phyloP scores from a whole-genome alignment of 768 basidiomycete genomes.

The Russula griseocarnosa region DNA sequence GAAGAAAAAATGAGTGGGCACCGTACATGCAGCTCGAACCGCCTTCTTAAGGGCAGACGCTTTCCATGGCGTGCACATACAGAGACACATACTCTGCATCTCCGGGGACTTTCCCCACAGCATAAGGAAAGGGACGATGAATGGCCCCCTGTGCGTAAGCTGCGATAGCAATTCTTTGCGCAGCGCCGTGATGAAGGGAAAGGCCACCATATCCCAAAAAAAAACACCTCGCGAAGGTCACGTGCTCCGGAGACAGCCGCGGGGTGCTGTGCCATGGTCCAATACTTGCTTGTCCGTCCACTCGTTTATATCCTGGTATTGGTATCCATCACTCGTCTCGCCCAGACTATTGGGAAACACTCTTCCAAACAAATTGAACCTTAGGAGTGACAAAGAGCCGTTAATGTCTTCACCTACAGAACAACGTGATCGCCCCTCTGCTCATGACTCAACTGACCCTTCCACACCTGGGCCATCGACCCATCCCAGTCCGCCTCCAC shows the following conservation, averaged over 20 bases:
- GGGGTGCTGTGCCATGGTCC: neutral
- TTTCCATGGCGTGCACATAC: constrained; percentile 50
- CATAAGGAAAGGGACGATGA: constrained; percentile 43
- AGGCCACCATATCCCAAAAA: constrained; percentile 16
- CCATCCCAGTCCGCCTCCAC: constrained; percentile 9
- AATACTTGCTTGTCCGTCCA: neutral
- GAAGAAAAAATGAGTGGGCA: constrained; percentile 25
- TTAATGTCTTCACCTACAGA: constrained; percentile 15
- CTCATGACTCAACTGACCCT: constrained; percentile 3
- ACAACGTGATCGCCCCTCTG: constrained; percentile 5
- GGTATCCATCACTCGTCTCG: neutral
- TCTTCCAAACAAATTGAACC: neutral
- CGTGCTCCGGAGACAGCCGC: constrained; percentile 22
- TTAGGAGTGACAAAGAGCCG: neutral
- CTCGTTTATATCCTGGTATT: neutral
- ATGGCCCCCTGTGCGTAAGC: constrained; percentile 63
- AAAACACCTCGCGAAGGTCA: neutral
- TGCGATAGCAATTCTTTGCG: constrained; percentile 84
- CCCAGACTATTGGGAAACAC: neutral
- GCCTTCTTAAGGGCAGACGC: constrained; percentile 69
- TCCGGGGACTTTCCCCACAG: constrained; percentile 97
- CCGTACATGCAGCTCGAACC: constrained; percentile 43
- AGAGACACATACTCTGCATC: constrained; percentile 64
- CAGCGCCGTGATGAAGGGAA: constrained; percentile 42
- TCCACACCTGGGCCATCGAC: constrained; percentile 8